Percentiles rank a stretch among this genome's conserved stretches.
Evolutionary conservation across 139 green algal genomes (phyloP).

Genomic region (Coccomyxa sp.): DNA sequence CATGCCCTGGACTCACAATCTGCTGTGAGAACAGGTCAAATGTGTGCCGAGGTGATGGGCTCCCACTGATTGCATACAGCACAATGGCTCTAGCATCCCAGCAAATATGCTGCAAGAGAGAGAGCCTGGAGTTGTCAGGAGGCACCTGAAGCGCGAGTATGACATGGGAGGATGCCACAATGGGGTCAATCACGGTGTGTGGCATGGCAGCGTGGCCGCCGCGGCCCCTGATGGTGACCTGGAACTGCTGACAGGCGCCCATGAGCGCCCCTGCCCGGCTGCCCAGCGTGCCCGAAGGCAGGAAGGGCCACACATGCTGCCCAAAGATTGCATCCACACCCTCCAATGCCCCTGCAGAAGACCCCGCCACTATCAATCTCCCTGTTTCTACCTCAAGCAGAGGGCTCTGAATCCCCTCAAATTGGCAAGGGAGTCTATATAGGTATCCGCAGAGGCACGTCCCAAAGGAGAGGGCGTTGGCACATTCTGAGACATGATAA

Average conservation of each 20-base stretch:
- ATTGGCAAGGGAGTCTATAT: background rate
- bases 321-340: conserved; percentile 57
- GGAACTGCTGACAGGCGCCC: conserved; percentile 69
- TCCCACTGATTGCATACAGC: no score
- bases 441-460: background rate
- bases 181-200: conserved; percentile 72
- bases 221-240: conserved; percentile 49
- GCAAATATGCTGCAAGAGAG: no score
- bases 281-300: conserved; percentile 55
- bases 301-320: conserved; percentile 77
- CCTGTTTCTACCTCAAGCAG: no score
- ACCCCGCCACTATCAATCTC: no score
- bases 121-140: no score
- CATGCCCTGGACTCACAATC: no score
- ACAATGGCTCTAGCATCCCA: no score
- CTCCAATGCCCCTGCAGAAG: conserved; percentile 40
- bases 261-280: conserved; percentile 72
- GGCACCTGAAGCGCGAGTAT: conserved; percentile 71
- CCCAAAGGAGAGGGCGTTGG: no score
- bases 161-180: conserved; percentile 63
- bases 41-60: no score
- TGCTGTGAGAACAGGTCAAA: no score
- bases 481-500: no score
- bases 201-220: conserved; percentile 89
- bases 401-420: background rate